Conservation (phyloP, 73 alveolate genomes). For the Paramecium sonneborni region DNA sequence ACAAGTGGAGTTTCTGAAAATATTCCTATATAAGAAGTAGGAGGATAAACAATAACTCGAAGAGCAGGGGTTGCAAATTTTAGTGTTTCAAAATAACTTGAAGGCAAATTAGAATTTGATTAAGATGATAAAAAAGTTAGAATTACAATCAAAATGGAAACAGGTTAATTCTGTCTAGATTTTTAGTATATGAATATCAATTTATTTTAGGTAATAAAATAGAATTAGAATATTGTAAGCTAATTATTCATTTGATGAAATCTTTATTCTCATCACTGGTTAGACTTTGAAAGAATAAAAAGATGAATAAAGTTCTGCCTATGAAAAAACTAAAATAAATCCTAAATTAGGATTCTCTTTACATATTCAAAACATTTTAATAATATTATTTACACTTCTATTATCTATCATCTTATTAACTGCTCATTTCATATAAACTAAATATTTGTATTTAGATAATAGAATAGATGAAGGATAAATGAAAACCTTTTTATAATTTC, state of each 20-base stretch:
- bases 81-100: background rate
- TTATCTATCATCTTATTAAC: background rate
- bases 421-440: background rate
- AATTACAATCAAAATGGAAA: background rate
- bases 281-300: background rate
- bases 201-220: background rate
- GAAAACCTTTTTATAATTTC: background rate
- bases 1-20: background rate
- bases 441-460: background rate
- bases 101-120: background rate
- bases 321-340: background rate
- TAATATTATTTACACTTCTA: background rate
- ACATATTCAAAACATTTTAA: background rate
- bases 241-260: background rate
- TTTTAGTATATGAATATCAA: background rate
- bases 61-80: background rate
- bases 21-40: background rate
- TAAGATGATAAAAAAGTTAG: background rate
- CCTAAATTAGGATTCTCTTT: conserved; percentile 4
- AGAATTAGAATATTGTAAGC: background rate
- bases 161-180: background rate
- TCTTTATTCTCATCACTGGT: background rate
- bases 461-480: background rate
- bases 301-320: background rate
- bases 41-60: background rate